Conservation (phyloP, 2,329 filamentous ascomycete species). For the Microascus cirrosus region DNA sequence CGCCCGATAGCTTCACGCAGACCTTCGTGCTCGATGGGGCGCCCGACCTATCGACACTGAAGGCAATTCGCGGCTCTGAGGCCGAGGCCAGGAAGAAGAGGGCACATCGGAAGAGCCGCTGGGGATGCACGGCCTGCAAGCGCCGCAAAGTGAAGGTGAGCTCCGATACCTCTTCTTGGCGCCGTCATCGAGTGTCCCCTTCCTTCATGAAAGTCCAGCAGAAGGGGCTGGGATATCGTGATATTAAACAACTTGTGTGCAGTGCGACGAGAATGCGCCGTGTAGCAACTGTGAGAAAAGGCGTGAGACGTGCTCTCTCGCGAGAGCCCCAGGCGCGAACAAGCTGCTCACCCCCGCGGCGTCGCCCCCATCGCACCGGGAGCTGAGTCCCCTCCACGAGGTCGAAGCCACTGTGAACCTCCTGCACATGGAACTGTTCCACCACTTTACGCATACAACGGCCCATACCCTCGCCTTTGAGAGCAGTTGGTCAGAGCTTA, state of each 20-base stretch:
- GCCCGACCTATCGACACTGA: neutral
- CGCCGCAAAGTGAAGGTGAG: constrained; percentile 17
- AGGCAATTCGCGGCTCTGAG: neutral
- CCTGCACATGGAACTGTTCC: constrained; percentile 18
- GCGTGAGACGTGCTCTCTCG: constrained; percentile 6
- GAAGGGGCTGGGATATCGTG: neutral
- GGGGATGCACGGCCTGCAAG: constrained; percentile 16
- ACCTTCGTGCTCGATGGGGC: constrained; percentile 1
- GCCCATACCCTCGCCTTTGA: constrained; percentile 14
- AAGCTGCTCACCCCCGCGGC: neutral
- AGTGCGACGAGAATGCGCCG: constrained; percentile 17
- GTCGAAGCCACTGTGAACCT: constrained; percentile 12
- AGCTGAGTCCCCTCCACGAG: neutral
- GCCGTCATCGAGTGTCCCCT: neutral
- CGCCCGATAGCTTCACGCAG: neutral
- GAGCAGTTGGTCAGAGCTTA: constrained; percentile 13
- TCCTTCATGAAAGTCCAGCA: neutral
- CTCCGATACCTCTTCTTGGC: neutral
- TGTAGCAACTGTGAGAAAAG: constrained; percentile 17
- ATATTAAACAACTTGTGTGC: neutral
- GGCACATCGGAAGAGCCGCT: constrained; percentile 16
- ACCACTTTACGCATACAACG: constrained; percentile 16
- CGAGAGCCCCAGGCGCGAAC: constrained; percentile 4
- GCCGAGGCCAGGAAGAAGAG: constrained; percentile 10
- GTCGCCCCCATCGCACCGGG: neutral